Base-by-base conservation (phyloP, 1,139 yeast species). In the Blastobotrys malaysiensis region DNA sequence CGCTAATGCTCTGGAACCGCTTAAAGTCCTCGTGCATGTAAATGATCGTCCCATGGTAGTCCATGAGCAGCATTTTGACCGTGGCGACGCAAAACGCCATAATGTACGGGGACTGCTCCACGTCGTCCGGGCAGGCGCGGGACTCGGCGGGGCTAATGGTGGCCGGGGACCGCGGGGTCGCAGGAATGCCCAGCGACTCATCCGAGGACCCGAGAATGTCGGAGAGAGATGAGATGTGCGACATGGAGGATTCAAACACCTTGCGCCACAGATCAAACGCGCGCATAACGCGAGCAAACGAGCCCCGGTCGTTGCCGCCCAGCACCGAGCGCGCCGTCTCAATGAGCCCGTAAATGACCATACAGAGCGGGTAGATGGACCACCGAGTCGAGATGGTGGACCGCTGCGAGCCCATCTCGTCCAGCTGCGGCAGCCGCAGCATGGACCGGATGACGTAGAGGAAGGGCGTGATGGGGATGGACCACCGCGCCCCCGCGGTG, bases 341-440 rank as follows among this genome's bases (percentile, higher is more conserved):
- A 26, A 26, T 26, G 5, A 26, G 31, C 11, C 31, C 31, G 31
- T 26, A 26, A 26, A 26, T 26, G 31, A 26, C 31, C 31, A 26
- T 26, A 9, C 31, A 26, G 11, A 26, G 21, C 20, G 49, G 43
- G 43, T 18, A 26, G 20, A 24, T 20, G 45, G 45, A 43, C 45
- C 45, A 20, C 45, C 22, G 31, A 24, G 47, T 16, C 9, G 22
- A 20, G 14, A 46, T 11, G 9, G 31, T 6, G 14, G 50, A n/a
- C 18, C 18, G n/a, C 9, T 39, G 45, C 18, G 19, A 39, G 43
- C n/a, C 43, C 43, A 31, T 18, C 20, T 59, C 63, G 4, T 62
- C 63, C 20, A 61, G 54, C 5, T 67, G 59, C 1, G 73, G 71
- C 52, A 69, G 59, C n/a, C 72, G 59, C 46, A 70, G 56, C 58